Conservation (phyloP, 2,329 filamentous ascomycete genomes). For the Colletotrichum musicola region DNA sequence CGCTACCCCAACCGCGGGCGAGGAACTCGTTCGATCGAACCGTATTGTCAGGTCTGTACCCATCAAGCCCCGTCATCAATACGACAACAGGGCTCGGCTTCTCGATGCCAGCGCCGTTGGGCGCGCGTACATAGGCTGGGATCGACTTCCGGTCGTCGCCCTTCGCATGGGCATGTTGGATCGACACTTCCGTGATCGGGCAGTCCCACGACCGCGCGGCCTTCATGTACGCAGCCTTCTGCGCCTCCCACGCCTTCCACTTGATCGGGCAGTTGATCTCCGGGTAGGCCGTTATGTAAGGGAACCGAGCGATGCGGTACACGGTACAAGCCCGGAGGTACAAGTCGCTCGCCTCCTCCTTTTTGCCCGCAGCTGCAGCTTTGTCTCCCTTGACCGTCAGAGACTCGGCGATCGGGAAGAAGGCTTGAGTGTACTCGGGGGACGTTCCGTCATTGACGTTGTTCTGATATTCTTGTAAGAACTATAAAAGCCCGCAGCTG, state of each 20-base stretch:
- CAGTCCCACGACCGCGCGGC: conserved; percentile 65
- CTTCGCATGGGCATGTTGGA: conserved; percentile 68
- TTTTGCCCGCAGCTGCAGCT: conserved; percentile 61
- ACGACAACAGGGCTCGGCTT: conserved; percentile 61
- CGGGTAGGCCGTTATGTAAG: conserved; percentile 62
- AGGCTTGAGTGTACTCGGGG: conserved; percentile 72
- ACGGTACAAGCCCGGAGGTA: conserved; percentile 79
- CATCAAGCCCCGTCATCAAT: conserved; percentile 72
- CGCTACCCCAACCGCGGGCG: conserved; percentile 70
- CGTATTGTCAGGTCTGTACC: conserved; percentile 74
- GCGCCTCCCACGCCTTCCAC: conserved; percentile 72
- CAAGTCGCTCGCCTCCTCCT: conserved; percentile 67
- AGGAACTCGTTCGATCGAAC: conserved; percentile 72
- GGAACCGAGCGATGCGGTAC: conserved; percentile 81
- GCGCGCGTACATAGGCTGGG: conserved; percentile 75
- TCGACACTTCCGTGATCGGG: conserved; percentile 71
- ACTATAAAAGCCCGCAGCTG: too few relatives aligned
- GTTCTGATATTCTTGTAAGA: conserved; percentile 48
- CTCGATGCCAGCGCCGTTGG: conserved; percentile 46
- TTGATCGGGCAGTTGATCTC: conserved; percentile 60
- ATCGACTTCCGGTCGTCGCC: conserved; percentile 67
- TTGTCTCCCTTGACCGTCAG: conserved; percentile 67
- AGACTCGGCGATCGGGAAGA: conserved; percentile 71
- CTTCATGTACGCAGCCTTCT: conserved; percentile 74
- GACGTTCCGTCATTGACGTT: conserved; percentile 75